Base-by-base conservation (phyloP, 192 early-diverging fungal genomes). In the Entomortierella beljakovae region DNA sequence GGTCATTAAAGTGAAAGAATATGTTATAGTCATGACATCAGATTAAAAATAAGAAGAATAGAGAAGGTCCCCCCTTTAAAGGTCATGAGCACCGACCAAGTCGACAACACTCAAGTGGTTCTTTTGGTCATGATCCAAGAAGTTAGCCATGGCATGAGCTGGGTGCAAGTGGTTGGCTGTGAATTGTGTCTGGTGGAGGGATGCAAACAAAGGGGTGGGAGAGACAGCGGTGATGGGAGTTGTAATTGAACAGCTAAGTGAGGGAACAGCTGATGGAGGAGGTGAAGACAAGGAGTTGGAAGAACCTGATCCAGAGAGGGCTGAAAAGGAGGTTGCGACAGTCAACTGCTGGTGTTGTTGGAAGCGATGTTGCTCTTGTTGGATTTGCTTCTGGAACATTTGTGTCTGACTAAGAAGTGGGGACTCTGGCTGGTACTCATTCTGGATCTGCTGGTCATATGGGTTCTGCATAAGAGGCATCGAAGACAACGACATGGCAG, bases 301-400 rank as follows among this genome's bases (percentile, higher is more conserved):
- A 0, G 65, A 68, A 13, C 38, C 56, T 18, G 49, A 32, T 28
- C 48, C 61, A 34, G 61, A 51, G 16, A 62, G 40, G 9, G 58
- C 28, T 23, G 58, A 25, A 40, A 60, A 60, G 9, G 58, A 60
- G 22, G 58, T 60, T 5, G 58, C 40, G 38, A 62, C 29, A 51
- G 29, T 51, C 37, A 62, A 29, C 35, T 62, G 61, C 32, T 62
- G 59, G 6, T 61, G 61, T 18, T 75, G 64, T 28, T 75, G 72
- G 43, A 75, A 68, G 20, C 64, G 64, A n/a, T 66, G 64, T 26
- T 68, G 64, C 42, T 75, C 71, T 31, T 65, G 71, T 34, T 73
- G 62, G 35, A 75, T 67, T 43, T 75, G 72, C 58, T 75, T 75
- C 20, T 75, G 72, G 59, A 75, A 67, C 26, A 61, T 62, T 58